These are phyloP conservation scores for Debaryomyces fabryi DNA, from an alignment of 1,139 yeast species.

Conservation along the genomic window DNA sequence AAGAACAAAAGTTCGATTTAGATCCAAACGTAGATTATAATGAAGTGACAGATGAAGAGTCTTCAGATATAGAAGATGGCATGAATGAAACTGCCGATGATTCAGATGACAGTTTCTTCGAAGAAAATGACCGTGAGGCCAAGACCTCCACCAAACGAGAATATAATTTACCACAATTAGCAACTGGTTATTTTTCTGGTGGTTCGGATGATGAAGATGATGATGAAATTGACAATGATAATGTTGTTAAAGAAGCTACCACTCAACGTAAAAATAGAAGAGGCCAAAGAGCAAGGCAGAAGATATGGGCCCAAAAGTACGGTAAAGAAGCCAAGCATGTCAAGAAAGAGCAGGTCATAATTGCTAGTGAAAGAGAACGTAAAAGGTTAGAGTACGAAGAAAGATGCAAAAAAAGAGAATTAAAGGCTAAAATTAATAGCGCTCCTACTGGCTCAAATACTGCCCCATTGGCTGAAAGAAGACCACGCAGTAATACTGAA, in stretches of 20 bases:
- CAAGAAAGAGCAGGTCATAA: conserved; percentile 58
- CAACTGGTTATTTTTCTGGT: conserved; percentile 81
- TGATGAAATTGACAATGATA: conserved; percentile 53
- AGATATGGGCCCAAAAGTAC: conserved; percentile 91
- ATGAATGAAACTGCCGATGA: conserved; percentile 24
- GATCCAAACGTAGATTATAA: conserved; percentile 55
- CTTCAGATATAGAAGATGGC: conserved; percentile 40
- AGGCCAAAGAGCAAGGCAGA: conserved; percentile 96
- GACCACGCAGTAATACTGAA: conserved; percentile 11
- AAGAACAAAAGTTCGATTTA: conserved; percentile 33
- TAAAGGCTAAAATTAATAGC: conserved; percentile 45
- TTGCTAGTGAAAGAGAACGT: conserved; percentile 56
- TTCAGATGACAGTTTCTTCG: conserved; percentile 46
- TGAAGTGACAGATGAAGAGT: conserved; percentile 65
- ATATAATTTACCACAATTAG: conserved; percentile 64
- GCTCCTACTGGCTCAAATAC: conserved; percentile 41
- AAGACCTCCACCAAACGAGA: conserved; percentile 16
- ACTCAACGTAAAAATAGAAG: conserved; percentile 78
- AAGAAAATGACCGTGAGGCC: conserved; percentile 22
- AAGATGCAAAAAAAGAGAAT: conserved; percentile 67
- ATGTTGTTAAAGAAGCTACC: conserved; percentile 58
- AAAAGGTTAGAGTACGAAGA: conserved; percentile 70
- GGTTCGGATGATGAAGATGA: conserved; percentile 65
- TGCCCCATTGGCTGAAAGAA: conserved; percentile 44
- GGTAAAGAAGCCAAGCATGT: conserved; percentile 87